A percentile compares a stretch with the other conserved stretches of the same genome.
Evolutionary conservation across 1,284 basidiomycete genomes (phyloP).

Genomic region (Cystobasidium sp.): DNA sequence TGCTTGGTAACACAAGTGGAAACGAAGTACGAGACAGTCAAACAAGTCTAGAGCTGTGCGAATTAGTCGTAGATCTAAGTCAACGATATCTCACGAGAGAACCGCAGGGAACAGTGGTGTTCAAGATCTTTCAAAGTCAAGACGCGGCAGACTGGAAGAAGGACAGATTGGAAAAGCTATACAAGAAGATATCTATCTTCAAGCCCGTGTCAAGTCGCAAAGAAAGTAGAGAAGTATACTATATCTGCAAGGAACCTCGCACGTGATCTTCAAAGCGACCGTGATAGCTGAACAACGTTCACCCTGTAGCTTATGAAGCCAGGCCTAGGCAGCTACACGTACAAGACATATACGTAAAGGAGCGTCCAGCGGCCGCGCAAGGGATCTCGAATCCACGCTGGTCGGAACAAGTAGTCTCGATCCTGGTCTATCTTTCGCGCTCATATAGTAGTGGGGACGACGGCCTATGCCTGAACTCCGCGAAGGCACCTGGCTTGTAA

Average conservation of each 20-base stretch:
- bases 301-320: too few species aligned
- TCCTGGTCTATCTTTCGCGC: too few species aligned
- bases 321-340: too few species aligned
- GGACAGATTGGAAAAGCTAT: conserved; percentile 12
- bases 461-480: too few species aligned
- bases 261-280: background rate
- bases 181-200: conserved; percentile 4
- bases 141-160: conserved; percentile 28
- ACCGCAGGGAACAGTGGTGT: background rate
- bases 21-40: conserved; percentile 16
- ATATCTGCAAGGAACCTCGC: conserved; percentile 21
- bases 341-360: too few species aligned
- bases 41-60: conserved; percentile 32
- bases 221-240: conserved; percentile 33
- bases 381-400: too few species aligned
- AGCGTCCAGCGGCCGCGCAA: too few species aligned
- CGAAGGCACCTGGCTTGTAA: too few species aligned
- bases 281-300: too few species aligned
- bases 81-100: conserved; percentile 10
- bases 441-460: too few species aligned
- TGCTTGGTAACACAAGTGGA: conserved; percentile 28
- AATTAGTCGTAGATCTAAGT: conserved; percentile 18
- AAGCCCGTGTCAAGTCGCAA: conserved; percentile 37
- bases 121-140: conserved; percentile 40
- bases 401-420: too few species aligned